phyloP scores from a whole-genome alignment of 225 moss, liverwort and hornwort genomes.

The Pleurozium schreberi region DNA sequence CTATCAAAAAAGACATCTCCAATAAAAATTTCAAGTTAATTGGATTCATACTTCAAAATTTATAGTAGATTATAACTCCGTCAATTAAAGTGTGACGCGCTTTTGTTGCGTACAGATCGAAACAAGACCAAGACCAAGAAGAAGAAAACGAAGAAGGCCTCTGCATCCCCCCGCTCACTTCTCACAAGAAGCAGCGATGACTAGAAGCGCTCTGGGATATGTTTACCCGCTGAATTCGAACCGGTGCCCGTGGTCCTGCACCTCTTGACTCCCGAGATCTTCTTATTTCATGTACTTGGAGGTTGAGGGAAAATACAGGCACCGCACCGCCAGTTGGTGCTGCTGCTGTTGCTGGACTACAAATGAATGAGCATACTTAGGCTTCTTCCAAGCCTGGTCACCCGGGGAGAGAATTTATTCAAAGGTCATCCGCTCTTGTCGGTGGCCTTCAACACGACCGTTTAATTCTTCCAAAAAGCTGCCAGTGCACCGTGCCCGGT shows the following conservation, averaged over 20 bases:
- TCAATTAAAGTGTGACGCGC: no score
- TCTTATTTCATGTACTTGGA: no score
- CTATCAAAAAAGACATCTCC: no score
- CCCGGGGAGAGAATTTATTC: background rate
- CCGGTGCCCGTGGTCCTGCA: no score
- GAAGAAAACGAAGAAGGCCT: background rate
- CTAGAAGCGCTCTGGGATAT: no score
- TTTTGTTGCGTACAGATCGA: background rate
- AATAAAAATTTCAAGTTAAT: no score
- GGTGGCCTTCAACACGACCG: background rate
- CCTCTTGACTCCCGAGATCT: background rate
- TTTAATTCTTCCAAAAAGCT: background rate
- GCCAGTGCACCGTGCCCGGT: background rate
- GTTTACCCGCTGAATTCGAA: no score
- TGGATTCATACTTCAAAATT: no score
- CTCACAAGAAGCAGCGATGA: background rate
- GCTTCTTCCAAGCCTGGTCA: background rate
- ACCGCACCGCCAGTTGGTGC: background rate
- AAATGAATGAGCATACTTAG: background rate
- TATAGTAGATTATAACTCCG: no score
- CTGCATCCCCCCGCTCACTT: background rate
- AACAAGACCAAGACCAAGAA: no score
- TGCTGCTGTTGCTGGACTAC: no score
- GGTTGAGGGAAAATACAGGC: no score
- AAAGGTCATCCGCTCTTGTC: background rate